A percentile compares a stretch with the other conserved stretches of the same genome.
These are phyloP conservation scores for Sisymbrium altissimum DNA, from an alignment of 345 rosid species.

Conservation along the genomic window DNA sequence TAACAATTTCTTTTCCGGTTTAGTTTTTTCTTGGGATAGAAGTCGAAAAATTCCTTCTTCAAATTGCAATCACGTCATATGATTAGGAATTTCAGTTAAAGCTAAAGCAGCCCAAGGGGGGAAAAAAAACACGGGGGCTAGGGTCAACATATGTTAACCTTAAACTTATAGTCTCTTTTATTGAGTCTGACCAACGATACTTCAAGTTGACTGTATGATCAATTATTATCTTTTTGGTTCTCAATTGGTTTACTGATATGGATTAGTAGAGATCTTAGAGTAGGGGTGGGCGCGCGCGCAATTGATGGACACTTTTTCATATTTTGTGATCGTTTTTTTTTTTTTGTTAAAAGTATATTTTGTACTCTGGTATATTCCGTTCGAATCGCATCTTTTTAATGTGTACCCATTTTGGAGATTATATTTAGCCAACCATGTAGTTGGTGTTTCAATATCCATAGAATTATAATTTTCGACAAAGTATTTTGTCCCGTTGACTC, in stretches of 20 bases:
- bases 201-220: not conserved
- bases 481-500: too few species aligned
- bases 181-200: not conserved
- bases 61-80: not conserved
- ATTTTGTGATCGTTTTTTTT: too few species aligned
- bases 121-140: not conserved
- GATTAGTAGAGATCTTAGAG: not conserved
- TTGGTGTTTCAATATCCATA: too few species aligned
- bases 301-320: too few species aligned
- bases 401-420: too few species aligned
- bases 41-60: not conserved
- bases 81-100: conserved; percentile 19
- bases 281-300: too few species aligned
- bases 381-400: too few species aligned
- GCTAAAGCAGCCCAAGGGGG: not conserved
- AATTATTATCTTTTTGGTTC: not conserved
- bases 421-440: too few species aligned
- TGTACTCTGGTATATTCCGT: too few species aligned
- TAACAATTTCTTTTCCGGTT: not conserved
- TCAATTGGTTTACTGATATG: not conserved
- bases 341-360: too few species aligned
- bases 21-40: not conserved
- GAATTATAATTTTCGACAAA: too few species aligned
- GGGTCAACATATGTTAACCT: not conserved
- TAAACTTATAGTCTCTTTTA: not conserved